Evolutionary conservation across 148 eudicot species (phyloP), one percentile per base, ranked within the genome.

Genomic region (Nepenthes mirabilis): DNA sequence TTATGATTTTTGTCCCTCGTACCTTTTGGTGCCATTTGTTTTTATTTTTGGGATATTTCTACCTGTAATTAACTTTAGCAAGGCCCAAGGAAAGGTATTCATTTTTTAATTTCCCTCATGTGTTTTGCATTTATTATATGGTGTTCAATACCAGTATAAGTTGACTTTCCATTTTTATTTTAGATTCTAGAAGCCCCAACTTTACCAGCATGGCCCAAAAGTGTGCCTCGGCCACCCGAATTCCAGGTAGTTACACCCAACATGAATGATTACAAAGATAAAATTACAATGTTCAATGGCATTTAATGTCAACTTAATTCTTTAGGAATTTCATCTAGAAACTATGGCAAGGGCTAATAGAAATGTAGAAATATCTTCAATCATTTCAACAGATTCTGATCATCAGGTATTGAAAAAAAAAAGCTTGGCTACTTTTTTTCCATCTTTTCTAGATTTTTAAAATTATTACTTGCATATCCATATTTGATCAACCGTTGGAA

Each of bases 71-170:
- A 62, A 75, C 80, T 37, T 61, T 93, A 66, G 89, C 99, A 60
- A 83, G 87, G 77, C 97, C 99, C 10, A 86, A 86, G 71, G 90
- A 66, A 91, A 91, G 95, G 97, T 88, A 23, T 23, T 23, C 23
- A 23, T 23, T 23, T 23, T 23, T 23, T 23, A 23, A 23, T 23
- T 23, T 23, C 23, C 23, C 4, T 47, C 2, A 43, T 3, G n/a
- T 55, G 36, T 52, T 9, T 40, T 23, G 23, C 45, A 40, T 40
- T 3, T 40, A 40, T 3, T 40, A 3, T 4, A 40, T 40, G 45
- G 45, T 40, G 45, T 40, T 40, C 45, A 40, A 8, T 40, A 3
- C 11, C 32, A 11, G n/a, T 11, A 14, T 12, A 12, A 12, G 32
- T 52, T 14, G 7, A 5, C 14, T 14, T 3, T 52, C 2, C 37